These are phyloP conservation scores for Pythium sp. DNA, from an alignment of 352 stramenopile genomes.

Conservation along the genomic window DNA sequence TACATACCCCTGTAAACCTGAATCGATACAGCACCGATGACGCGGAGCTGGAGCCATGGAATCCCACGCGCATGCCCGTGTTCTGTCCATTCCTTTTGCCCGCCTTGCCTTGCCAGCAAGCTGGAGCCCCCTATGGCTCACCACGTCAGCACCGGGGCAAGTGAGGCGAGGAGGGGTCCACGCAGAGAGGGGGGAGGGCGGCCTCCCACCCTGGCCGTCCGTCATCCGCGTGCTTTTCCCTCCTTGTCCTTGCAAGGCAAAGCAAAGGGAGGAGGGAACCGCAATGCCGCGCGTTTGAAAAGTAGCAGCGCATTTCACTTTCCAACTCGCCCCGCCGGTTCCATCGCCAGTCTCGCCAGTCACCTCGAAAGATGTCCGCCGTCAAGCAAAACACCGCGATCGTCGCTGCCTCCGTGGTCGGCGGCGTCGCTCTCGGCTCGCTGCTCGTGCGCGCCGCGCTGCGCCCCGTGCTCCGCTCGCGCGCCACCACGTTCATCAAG, in stretches of 20 bases:
- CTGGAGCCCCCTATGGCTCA: conserved; percentile 17
- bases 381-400: conserved; percentile 73
- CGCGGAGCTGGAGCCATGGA: neutral
- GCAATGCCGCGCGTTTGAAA: neutral
- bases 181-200: conserved; percentile 1
- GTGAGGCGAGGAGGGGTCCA: neutral
- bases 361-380: conserved; percentile 26
- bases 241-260: neutral
- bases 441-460: conserved; percentile 64
- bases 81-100: conserved; percentile 13
- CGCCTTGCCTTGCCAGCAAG: neutral
- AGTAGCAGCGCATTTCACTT: neutral
- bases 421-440: conserved; percentile 60
- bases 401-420: conserved; percentile 60
- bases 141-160: conserved; percentile 18
- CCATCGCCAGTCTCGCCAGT: neutral
- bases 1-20: neutral
- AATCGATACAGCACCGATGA: neutral
- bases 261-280: neutral
- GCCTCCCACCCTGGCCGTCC: neutral
- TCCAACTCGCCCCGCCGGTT: conserved; percentile 4
- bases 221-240: neutral
- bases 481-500: conserved; percentile 77
- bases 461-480: conserved; percentile 64
- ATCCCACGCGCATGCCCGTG: neutral